These are phyloP conservation scores for Claviceps quebecensis DNA, from an alignment of 2,329 filamentous ascomycete species.

Conservation along the genomic window DNA sequence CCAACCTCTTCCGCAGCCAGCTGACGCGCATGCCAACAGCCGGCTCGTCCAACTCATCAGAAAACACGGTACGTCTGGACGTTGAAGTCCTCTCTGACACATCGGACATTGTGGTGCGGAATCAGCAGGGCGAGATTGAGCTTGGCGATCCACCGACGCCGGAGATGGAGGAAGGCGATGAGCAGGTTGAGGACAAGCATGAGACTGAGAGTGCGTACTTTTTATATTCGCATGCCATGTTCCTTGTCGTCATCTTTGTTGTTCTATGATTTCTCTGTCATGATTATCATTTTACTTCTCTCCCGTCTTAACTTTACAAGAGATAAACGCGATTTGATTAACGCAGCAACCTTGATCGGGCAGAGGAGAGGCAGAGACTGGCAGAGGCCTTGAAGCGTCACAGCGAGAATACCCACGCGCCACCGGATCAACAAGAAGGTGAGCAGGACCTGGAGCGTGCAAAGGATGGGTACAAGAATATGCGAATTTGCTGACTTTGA, in stretches of 20 bases:
- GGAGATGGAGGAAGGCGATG: constrained; percentile 38
- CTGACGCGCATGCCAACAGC: constrained; percentile 43
- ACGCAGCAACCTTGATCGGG: background rate
- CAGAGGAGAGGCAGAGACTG: constrained; percentile 45
- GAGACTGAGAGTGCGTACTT: constrained; percentile 38
- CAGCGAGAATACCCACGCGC: constrained; percentile 37
- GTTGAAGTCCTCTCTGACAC: constrained; percentile 29
- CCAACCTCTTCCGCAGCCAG: constrained; percentile 46
- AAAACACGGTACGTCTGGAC: constrained; percentile 33
- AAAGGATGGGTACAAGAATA: background rate
- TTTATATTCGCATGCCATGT: background rate
- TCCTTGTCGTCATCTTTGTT: background rate
- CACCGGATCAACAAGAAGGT: constrained; percentile 54
- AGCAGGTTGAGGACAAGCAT: constrained; percentile 42
- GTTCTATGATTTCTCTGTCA: too few relatives aligned
- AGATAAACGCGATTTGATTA: background rate
- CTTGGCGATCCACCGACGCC: constrained; percentile 42
- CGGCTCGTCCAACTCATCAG: constrained; percentile 23
- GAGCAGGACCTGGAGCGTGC: constrained; percentile 11
- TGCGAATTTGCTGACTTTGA: background rate
- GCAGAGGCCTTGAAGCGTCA: constrained; percentile 49
- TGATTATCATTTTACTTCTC: background rate
- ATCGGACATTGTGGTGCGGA: constrained; percentile 47
- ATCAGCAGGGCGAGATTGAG: constrained; percentile 48
- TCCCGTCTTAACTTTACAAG: background rate